Base-by-base conservation (phyloP, 805 yeast genomes). In the Cyberlindnera xylosilytica region DNA sequence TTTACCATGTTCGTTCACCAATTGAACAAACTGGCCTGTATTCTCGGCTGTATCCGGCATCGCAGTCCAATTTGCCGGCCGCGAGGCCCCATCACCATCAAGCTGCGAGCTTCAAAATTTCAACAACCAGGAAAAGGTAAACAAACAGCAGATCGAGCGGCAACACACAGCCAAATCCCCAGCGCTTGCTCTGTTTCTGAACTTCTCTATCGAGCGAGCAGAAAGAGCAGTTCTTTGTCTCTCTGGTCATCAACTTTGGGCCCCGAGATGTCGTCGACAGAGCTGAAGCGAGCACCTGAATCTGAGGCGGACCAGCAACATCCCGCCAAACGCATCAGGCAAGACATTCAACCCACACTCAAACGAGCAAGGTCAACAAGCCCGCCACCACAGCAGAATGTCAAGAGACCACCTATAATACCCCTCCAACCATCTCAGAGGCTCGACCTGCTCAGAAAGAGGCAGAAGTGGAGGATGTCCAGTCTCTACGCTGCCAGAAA, bases 371-470 rank as follows among this genome's bases (percentile, higher is more conserved):
- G 48, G 17, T 30, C 42, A 3, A 22, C 31, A 15, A 41, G 45
- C 17, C 45, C 39, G 15, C 29, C 42, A 17, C 26, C 24, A 9
- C 38, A 39, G 16, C 13, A 12, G 3, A 13, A 15, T 4, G 31
- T 18, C 5, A 38, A 34, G 39, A 75, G 64, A 63, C 78, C 39
- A 4, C 59, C 60, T 8, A 46, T 56, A 35, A 53, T 58, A 44
- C 55, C 53, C 3, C 34, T 58, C 2, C 43, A 50, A 20, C 61
- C 62, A 6, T 36, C 48, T 1, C 60, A 58, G 34, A 39, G 62
- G 20, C 51, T 58, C n/a, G 53, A 46, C 19, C 43, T 58, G 19
- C 33, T 54, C 23, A 54, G 51, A 26, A 56, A 54, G 51, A 54
- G 52, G 38, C 60, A 54, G 34, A 49, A 35, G 34, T 58, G 62